Conservation (phyloP, 495 filamentous ascomycete genomes). For the Podospora didyma region DNA sequence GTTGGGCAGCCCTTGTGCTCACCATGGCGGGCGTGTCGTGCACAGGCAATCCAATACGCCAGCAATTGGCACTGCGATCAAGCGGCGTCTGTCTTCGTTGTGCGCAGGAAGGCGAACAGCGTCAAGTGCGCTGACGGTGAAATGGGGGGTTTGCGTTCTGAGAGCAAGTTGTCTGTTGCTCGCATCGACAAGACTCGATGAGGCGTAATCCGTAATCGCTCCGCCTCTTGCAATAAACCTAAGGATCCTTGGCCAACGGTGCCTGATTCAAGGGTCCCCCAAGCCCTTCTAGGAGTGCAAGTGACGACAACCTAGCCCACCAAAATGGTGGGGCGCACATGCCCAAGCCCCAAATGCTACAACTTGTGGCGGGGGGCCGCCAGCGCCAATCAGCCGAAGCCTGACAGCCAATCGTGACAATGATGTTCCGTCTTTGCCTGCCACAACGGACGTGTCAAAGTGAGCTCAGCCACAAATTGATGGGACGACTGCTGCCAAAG, state of each 20-base stretch:
- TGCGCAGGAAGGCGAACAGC: neutral
- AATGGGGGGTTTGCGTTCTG: neutral
- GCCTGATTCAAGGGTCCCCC: slow-evolving; percentile 13
- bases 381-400: neutral
- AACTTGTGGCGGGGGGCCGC: neutral
- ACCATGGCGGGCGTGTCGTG: slow-evolving; percentile 23
- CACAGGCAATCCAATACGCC: neutral
- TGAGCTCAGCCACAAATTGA: neutral
- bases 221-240: neutral
- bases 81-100: neutral
- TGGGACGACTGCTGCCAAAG: neutral
- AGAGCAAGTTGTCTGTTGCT: neutral
- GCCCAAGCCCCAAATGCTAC: neutral
- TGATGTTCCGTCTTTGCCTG: neutral
- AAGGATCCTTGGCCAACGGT: slow-evolving; percentile 11
- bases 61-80: neutral
- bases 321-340: neutral
- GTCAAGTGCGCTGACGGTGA: neutral
- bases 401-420: slow-evolving; percentile 1
- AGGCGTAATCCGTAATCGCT: slow-evolving; percentile 4
- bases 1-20: slow-evolving; percentile 8
- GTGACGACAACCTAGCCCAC: slow-evolving; percentile 18
- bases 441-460: neutral
- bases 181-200: slow-evolving; percentile 4
- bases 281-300: slow-evolving; percentile 7